Percentiles rank a stretch among this genome's conserved stretches.
phyloP scores from a whole-genome alignment of 2,329 filamentous ascomycete species.

The Phoma sp. region DNA sequence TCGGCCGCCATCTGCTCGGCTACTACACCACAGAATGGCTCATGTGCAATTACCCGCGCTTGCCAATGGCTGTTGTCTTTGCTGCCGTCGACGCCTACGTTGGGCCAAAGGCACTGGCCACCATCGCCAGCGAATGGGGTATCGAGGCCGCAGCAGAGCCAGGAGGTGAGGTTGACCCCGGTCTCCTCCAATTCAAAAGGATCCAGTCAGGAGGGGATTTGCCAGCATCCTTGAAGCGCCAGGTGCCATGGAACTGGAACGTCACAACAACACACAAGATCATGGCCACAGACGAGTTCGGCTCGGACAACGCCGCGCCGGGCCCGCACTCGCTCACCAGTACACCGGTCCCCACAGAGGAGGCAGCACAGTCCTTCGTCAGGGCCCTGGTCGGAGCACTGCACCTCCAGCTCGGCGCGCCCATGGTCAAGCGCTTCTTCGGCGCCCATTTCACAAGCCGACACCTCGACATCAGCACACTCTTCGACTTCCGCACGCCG shows the following conservation, averaged over 20 bases:
- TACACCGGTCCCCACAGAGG: slow-evolving; percentile 52
- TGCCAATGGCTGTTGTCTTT: slow-evolving; percentile 87
- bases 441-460: slow-evolving; percentile 81
- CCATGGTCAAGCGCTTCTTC: slow-evolving; percentile 82
- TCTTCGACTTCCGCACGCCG: slow-evolving; percentile 86
- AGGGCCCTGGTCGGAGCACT: slow-evolving; percentile 83
- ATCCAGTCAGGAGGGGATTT: slow-evolving; percentile 40
- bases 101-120: slow-evolving; percentile 74
- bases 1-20: slow-evolving; percentile 82
- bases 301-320: slow-evolving; percentile 60
- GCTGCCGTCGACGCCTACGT: slow-evolving; percentile 84
- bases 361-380: slow-evolving; percentile 77
- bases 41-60: slow-evolving; percentile 84
- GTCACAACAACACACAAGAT: slow-evolving; percentile 68
- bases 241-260: slow-evolving; percentile 46
- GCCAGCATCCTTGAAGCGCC: slow-evolving; percentile 30
- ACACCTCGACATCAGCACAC: slow-evolving; percentile 72
- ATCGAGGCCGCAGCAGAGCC: slow-evolving; percentile 86
- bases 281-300: slow-evolving; percentile 84
- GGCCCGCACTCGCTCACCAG: slow-evolving; percentile 29
- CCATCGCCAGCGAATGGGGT: slow-evolving; percentile 85
- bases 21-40: slow-evolving; percentile 91
- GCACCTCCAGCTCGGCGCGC: slow-evolving; percentile 82
- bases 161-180: slow-evolving; percentile 89
- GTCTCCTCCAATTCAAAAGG: slow-evolving; percentile 78